Evolutionary conservation across 2,329 filamentous ascomycete species (phyloP), one percentile per base, ranked within the genome.

Genomic region (Fusarium sp.): DNA sequence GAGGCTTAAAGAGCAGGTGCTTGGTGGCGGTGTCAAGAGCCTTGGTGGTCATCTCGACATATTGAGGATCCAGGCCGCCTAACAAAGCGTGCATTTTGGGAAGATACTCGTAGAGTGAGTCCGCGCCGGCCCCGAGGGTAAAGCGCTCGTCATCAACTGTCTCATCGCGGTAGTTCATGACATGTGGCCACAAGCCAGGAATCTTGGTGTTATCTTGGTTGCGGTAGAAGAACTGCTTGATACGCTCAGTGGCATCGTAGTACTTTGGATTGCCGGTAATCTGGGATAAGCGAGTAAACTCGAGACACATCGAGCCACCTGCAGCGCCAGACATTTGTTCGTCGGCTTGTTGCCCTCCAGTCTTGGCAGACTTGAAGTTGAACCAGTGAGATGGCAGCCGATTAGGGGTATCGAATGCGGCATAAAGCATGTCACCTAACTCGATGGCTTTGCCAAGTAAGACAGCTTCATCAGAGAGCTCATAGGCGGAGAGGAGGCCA

Each of bases 231-330:
- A 89, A 86, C 72, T 90, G 84, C 69, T 92, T 94, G 65, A 95
- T 86, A n/a, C 90, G 86, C 67, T 91, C 90, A 56, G 93, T 87
- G 8, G 91, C 91, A 79, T 93, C 91, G 78, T 91, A 94, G 80
- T 92, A 94, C 77, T 91, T 93, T 58, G 87, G 80, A 64, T 94
- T 84, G 53, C 88, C 88, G 0, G 92, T 93, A 62, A 94, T 82
- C 79, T 94, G 92, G 22, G 90, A 89, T 47, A 95, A 83, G 8
- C 92, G 84, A 4, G 91, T 93, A 76, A 94, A 93, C 76, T 94
- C 92, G 62, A 95, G 79, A 11, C 88, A 89, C 59, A 94, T 83
- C 12, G 91, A 92, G 32, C 91, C 92, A 18, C 81, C 80, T n/a
- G 82, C 83, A 29, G 84, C 84, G 10, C 80, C 79, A 5, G 82